Percentiles rank a stretch among this genome's conserved stretches.
phyloP scores from a whole-genome alignment of 1,284 basidiomycete species.

The Neonothopanus nambi region DNA sequence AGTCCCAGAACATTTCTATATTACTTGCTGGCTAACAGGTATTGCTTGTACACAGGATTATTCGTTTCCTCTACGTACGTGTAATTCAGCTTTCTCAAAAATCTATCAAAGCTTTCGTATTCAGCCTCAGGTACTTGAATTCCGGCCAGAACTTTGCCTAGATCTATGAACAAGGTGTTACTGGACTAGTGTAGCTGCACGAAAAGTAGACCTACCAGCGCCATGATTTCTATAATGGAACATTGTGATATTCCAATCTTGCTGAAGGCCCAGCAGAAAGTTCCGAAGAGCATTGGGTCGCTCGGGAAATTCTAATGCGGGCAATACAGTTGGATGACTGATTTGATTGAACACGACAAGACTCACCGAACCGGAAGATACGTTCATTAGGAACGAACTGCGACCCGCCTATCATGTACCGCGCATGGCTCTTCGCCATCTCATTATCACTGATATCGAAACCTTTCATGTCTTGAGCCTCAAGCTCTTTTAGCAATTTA shows the following conservation, averaged over 20 bases:
- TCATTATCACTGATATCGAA: constrained; percentile 94
- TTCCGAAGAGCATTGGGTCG: constrained; percentile 89
- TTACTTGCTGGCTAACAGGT: constrained; percentile 11
- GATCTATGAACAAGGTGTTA: constrained; percentile 62
- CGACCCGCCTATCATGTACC: constrained; percentile 93
- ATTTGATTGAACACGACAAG: constrained; percentile 2
- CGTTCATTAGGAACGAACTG: constrained; percentile 81
- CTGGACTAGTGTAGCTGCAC: constrained; percentile 16
- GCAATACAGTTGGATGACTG: constrained; percentile 8
- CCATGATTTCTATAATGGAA: constrained; percentile 99
- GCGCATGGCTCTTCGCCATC: constrained; percentile 90
- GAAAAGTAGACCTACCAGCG: constrained; percentile 60
- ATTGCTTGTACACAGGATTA: constrained; percentile 85
- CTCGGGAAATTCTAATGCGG: constrained; percentile 91
- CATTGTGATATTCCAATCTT: constrained; percentile 92
- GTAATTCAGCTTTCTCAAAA: constrained; percentile 36
- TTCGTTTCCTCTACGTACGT: constrained; percentile 92
- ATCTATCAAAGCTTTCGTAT: constrained; percentile 19
- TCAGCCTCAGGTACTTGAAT: constrained; percentile 79
- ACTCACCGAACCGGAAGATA: constrained; percentile 89
- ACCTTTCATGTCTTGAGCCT: constrained; percentile 74
- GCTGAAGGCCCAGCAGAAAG: constrained; percentile 82
- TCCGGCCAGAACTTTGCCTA: constrained; percentile 90
- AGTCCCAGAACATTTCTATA: too few relatives aligned
- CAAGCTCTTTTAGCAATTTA: constrained; percentile 63